These are phyloP conservation scores for Boletus semigastroideus DNA, from an alignment of 1,284 basidiomycete species.

Conservation along the genomic window DNA sequence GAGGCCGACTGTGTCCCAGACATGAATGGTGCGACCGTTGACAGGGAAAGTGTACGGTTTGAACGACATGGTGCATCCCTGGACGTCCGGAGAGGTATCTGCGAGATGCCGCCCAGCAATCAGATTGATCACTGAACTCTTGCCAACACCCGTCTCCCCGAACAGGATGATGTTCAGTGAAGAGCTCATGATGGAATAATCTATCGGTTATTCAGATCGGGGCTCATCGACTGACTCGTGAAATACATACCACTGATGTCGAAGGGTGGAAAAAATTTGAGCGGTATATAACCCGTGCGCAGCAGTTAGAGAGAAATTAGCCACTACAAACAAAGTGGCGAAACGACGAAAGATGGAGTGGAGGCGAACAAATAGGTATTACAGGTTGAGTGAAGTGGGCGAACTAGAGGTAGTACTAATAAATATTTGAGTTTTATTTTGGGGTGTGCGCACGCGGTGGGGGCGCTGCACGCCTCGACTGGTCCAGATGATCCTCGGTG, in stretches of 20 bases:
- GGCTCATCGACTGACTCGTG: constrained; percentile 1
- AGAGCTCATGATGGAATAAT: constrained; percentile 14
- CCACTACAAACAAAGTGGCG: background rate
- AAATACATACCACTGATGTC: constrained; percentile 14
- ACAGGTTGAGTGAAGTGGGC: constrained; percentile 1
- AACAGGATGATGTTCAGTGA: constrained; percentile 34
- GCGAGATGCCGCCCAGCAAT: constrained; percentile 29
- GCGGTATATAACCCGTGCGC: background rate
- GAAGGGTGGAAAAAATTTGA: background rate
- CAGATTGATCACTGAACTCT: constrained; percentile 36
- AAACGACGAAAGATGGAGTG: background rate
- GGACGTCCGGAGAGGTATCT: constrained; percentile 23
- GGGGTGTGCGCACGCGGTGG: background rate
- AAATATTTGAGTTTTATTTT: constrained; percentile 13
- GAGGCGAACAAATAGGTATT: background rate
- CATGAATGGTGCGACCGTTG: constrained; percentile 8
- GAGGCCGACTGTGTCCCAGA: constrained; percentile 44
- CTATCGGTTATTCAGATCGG: constrained; percentile 21
- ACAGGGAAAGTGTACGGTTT: constrained; percentile 26
- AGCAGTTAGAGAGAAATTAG: background rate
- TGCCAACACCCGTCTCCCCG: constrained; percentile 34
- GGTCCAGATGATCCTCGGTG: constrained; percentile 22
- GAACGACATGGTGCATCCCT: constrained; percentile 32
- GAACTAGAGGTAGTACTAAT: constrained; percentile 11
- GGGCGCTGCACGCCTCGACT: constrained; percentile 18